Conservation (phyloP, 176 grass and related monocot genomes). For the Carex parvula region DNA sequence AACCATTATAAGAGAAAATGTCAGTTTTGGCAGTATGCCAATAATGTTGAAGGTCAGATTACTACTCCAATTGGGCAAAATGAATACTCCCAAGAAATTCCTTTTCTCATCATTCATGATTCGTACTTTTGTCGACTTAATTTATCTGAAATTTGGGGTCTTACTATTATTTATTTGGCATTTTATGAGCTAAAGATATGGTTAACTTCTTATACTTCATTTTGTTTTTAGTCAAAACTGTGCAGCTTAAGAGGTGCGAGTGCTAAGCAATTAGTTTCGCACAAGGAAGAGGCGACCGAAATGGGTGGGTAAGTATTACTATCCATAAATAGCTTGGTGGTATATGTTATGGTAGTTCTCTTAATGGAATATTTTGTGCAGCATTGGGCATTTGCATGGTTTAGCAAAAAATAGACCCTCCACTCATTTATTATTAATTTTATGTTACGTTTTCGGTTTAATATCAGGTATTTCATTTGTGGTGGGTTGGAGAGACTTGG, state of each 20-base stretch:
- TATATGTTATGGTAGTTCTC: constrained; percentile 13
- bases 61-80: not conserved
- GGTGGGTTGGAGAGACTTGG: constrained; percentile 81
- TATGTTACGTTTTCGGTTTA: constrained; percentile 26
- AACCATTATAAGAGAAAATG: constrained; percentile 44
- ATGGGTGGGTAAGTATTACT: constrained; percentile 89
- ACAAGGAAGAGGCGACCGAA: constrained; percentile 88
- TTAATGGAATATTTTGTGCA: constrained; percentile 10
- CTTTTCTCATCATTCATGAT: not conserved
- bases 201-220: constrained; percentile 6
- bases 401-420: not conserved
- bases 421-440: not conserved
- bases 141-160: not conserved
- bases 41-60: constrained; percentile 87
- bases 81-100: not conserved
- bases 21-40: constrained; percentile 79
- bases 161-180: not conserved
- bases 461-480: constrained; percentile 85
- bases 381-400: not conserved
- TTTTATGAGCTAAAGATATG: not conserved
- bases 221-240: constrained; percentile 58
- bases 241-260: constrained; percentile 68
- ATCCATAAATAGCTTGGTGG: constrained; percentile 17
- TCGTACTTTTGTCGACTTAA: not conserved
- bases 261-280: constrained; percentile 54